Conservation (phyloP, 257 asterid genomes). For the Euphrasia confusa region DNA sequence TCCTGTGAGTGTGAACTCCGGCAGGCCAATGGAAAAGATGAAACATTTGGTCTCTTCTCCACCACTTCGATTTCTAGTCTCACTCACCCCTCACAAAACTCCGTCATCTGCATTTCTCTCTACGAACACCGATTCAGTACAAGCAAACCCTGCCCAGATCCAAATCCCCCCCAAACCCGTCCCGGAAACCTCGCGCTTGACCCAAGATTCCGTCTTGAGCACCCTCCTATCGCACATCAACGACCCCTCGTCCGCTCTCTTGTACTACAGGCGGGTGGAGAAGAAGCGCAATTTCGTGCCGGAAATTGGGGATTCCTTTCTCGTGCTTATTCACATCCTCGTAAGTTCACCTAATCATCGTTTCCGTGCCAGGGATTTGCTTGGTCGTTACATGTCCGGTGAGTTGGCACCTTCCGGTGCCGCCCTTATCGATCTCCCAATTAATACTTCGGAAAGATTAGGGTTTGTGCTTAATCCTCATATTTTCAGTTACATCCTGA, state of each 20-base stretch:
- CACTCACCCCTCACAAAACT: conserved; percentile 18
- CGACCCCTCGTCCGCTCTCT: conserved; percentile 60
- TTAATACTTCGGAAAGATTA: conserved; percentile 39
- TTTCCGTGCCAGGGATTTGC: conserved; percentile 33
- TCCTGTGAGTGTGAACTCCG: not conserved
- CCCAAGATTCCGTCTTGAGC: conserved; percentile 31
- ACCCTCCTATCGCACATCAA: conserved; percentile 42
- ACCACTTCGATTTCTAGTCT: conserved; percentile 14
- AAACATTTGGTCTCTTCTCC: conserved; percentile 20
- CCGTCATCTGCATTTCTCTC: conserved; percentile 21
- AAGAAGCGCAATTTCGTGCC: conserved; percentile 38
- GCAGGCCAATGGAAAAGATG: conserved; percentile 18
- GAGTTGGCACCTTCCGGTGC: conserved; percentile 42
- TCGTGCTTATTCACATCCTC: conserved; percentile 68
- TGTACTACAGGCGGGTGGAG: conserved; percentile 40
- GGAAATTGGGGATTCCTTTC: conserved; percentile 47
- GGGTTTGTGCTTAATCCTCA: conserved; percentile 41
- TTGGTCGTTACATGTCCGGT: conserved; percentile 34
- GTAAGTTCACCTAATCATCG: conserved; percentile 40
- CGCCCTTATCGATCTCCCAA: conserved; percentile 38
- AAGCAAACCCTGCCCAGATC: conserved; percentile 15
- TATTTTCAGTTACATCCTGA: conserved; percentile 48
- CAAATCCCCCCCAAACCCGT: conserved; percentile 24
- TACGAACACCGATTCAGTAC: conserved; percentile 18
- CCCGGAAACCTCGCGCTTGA: conserved; percentile 22